phyloP scores from a whole-genome alignment of 2,329 filamentous ascomycete species.

The Microsporum canis region DNA sequence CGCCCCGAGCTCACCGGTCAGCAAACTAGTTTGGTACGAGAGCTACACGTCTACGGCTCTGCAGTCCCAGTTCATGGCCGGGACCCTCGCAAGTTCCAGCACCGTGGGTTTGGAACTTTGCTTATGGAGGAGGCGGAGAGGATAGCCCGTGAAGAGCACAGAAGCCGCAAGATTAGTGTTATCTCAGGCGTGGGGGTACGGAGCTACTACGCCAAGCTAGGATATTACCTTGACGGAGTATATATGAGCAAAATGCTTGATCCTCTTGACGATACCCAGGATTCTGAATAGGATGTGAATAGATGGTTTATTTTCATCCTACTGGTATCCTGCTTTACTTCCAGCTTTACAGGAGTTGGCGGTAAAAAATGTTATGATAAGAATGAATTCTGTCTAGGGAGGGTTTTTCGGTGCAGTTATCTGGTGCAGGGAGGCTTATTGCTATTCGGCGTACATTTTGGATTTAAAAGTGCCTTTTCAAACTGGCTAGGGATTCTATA shows the following conservation, averaged over 20 bases:
- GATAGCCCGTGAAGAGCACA: conserved; percentile 88
- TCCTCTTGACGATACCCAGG: conserved; percentile 22
- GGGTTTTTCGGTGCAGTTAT: background rate
- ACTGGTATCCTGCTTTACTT: background rate
- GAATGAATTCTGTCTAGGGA: background rate
- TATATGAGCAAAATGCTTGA: conserved; percentile 52
- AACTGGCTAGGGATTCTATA: background rate
- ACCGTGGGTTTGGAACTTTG: conserved; percentile 91
- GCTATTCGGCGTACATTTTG: background rate
- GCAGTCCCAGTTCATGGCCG: conserved; percentile 95
- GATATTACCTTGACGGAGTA: conserved; percentile 85
- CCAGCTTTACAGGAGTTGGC: background rate
- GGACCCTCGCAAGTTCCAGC: conserved; percentile 93
- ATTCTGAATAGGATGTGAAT: background rate
- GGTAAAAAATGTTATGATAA: background rate
- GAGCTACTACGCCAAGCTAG: conserved; percentile 87
- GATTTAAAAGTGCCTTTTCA: background rate
- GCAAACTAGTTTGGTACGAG: conserved; percentile 81
- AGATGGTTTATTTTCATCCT: background rate
- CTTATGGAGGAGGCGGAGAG: conserved; percentile 97
- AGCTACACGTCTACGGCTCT: conserved; percentile 92
- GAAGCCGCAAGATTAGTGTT: conserved; percentile 86
- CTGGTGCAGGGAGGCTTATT: background rate
- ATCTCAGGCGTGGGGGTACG: conserved; percentile 96
- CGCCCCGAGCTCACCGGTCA: conserved; percentile 75